Percentiles rank a stretch among this genome's conserved stretches.
phyloP scores from a whole-genome alignment of 768 basidiomycete genomes.

The Ephemerocybe angulata region DNA sequence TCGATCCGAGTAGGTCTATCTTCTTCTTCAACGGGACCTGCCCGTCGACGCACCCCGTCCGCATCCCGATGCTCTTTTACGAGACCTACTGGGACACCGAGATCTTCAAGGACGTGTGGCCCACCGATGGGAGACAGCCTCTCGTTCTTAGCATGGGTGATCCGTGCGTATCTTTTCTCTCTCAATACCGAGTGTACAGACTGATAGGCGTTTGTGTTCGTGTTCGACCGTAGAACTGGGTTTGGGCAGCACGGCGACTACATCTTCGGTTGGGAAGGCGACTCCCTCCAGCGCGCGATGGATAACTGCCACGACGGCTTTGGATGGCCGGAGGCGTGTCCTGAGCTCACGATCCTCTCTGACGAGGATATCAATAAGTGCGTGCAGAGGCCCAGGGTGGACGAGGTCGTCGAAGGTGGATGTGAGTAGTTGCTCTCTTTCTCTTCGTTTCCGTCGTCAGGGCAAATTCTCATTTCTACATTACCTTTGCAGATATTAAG shows the following conservation, averaged over 20 bases:
- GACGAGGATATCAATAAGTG: slow-evolving; percentile 11
- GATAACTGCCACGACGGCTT: slow-evolving; percentile 6
- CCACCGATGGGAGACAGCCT: slow-evolving; percentile 9
- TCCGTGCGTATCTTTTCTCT: neutral
- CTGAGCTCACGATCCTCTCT: slow-evolving; percentile 6
- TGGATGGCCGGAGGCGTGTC: slow-evolving; percentile 4
- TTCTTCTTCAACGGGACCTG: slow-evolving; percentile 8
- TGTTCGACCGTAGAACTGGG: slow-evolving; percentile 2
- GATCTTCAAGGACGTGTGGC: slow-evolving; percentile 9
- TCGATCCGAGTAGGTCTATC: slow-evolving; percentile 1
- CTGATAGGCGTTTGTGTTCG: neutral
- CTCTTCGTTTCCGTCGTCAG: neutral
- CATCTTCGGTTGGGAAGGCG: slow-evolving; percentile 11
- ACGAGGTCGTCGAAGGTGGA: slow-evolving; percentile 6
- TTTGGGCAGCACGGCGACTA: slow-evolving; percentile 13
- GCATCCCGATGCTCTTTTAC: slow-evolving; percentile 10
- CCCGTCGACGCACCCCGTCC: slow-evolving; percentile 10
- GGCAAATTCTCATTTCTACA: neutral
- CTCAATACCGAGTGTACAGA: neutral
- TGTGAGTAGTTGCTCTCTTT: neutral
- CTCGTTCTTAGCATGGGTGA: slow-evolving; percentile 9
- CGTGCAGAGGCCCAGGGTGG: slow-evolving; percentile 1
- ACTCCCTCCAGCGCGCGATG: slow-evolving; percentile 10
- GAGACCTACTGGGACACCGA: slow-evolving; percentile 11
- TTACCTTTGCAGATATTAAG: neutral